A percentile compares a stretch with the other conserved stretches of the same genome.
phyloP scores from a whole-genome alignment of 495 filamentous ascomycete species.

The Penicillium argentinense region DNA sequence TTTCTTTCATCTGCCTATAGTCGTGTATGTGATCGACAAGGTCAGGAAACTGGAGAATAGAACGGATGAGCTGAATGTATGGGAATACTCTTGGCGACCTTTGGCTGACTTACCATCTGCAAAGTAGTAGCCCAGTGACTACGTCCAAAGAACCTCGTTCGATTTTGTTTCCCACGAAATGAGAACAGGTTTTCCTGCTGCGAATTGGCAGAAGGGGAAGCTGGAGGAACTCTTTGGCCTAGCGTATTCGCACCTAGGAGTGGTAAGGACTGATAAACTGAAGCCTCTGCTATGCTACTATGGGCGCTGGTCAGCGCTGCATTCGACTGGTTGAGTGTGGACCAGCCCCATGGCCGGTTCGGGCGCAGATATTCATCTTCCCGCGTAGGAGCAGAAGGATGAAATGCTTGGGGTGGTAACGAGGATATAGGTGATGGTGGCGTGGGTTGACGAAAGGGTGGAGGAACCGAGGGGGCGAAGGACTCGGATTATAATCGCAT shows the following conservation, averaged over 20 bases:
- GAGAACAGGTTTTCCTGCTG: not conserved
- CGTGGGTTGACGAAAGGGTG: not conserved
- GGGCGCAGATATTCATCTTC: too few relatives aligned
- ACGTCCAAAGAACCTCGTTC: constrained; percentile 3
- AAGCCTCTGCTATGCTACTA: not conserved
- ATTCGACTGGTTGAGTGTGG: too few relatives aligned
- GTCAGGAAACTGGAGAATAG: not conserved
- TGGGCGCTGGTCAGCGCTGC: too few relatives aligned
- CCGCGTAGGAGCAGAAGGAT: too few relatives aligned
- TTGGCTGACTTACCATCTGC: constrained; percentile 1
- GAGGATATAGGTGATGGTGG: not conserved
- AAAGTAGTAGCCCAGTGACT: constrained; percentile 6
- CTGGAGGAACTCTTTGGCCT: not conserved
- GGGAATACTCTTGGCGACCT: not conserved
- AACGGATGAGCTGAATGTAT: not conserved
- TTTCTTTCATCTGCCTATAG: not conserved
- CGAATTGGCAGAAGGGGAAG: too few relatives aligned
- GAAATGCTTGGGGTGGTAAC: too few relatives aligned
- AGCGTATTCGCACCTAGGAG: too few relatives aligned
- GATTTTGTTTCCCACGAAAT: not conserved
- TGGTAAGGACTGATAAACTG: not conserved
- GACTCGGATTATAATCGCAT: constrained; percentile 8
- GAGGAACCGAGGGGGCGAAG: too few relatives aligned
- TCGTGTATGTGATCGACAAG: constrained; percentile 1
- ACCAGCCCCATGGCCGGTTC: too few relatives aligned